phyloP scores from a whole-genome alignment of 305 asterid genomes.

The Andrographis paniculata region DNA sequence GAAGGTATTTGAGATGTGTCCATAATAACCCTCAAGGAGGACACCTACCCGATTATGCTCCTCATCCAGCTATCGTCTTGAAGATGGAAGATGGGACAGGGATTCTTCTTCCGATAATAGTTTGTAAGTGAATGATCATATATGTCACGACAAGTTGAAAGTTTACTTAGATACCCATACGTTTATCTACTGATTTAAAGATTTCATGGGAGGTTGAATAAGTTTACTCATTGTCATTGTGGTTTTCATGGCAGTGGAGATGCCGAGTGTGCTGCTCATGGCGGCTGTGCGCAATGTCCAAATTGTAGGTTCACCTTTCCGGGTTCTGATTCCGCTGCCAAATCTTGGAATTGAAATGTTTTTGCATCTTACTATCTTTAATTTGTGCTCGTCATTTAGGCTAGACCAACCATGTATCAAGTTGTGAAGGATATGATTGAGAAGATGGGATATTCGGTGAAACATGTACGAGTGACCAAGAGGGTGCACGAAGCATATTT shows the following conservation, averaged over 20 bases:
- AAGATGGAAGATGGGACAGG: slow-evolving; percentile 81
- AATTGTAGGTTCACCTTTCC: slow-evolving; percentile 44
- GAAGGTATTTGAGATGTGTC: slow-evolving; percentile 46
- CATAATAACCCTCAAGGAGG: slow-evolving; percentile 52
- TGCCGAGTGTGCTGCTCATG: slow-evolving; percentile 93
- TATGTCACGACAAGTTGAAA: too few relatives aligned
- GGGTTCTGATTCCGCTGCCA: too few relatives aligned
- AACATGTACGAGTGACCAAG: slow-evolving; percentile 87
- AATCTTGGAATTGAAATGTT: not conserved
- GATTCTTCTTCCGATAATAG: slow-evolving; percentile 64
- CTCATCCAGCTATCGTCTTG: slow-evolving; percentile 60
- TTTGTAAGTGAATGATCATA: slow-evolving; percentile 33
- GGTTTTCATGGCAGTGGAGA: slow-evolving; percentile 65
- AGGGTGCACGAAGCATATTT: slow-evolving; percentile 86
- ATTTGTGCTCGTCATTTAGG: slow-evolving; percentile 35
- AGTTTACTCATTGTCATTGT: not conserved
- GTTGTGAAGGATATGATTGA: slow-evolving; percentile 87
- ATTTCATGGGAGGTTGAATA: too few relatives aligned
- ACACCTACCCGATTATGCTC: slow-evolving; percentile 47
- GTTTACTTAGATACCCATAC: too few relatives aligned
- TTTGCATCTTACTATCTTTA: slow-evolving; percentile 1
- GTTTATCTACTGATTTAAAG: not conserved
- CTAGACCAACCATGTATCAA: slow-evolving; percentile 92
- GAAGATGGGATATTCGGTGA: slow-evolving; percentile 90
- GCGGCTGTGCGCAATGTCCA: slow-evolving; percentile 84